Evolutionary conservation across 306 rosid species (phyloP), one percentile per base, ranked within the genome.

Genomic region (Cicer judaicum): DNA sequence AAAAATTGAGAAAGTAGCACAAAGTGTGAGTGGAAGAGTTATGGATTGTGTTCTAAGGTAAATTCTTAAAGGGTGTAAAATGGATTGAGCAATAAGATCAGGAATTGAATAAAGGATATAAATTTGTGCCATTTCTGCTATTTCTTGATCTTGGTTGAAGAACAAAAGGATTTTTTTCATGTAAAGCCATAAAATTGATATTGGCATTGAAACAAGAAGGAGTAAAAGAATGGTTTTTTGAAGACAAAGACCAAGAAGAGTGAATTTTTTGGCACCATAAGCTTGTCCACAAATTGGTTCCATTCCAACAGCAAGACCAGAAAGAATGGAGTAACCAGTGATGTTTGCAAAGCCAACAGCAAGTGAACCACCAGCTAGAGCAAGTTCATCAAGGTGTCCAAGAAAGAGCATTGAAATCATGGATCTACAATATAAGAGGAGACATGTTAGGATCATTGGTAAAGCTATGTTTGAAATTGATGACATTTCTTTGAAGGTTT

Each of bases 281-380:
- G 98, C 96, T 78, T 93, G 98, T 4, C 89, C 89, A 40, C 96
- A 93, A 77, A 93, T 86, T 4, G 98, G 96, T 42, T 91, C 97
- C 96, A 94, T 94, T n/a, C 97, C 97, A 14, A 90, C 80, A 8
- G 97, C 96, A 0, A 94, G 89, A 9, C 98, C 98, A 1, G 97
- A 88, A 50, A 94, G 91, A 16, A 94, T 86, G 1, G 97, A 94
- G 78, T 94, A 94, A 11, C 98, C 98, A 10, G 96, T 90, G 85
- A 94, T 94, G 91, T 90, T 91, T 7, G 96, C 96, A 7, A 94
- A 94, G 13, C 91, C 96, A 13, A 90, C 42, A 0, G 96, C 98
- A 0, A 91, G 85, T 2, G 98, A 89, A 0, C 98, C 98, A 11
- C 95, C 98, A 1, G 98, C 98, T 12, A 94, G 82, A 41, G 94